These are phyloP conservation scores for Neoboletus subvelutipes DNA, from an alignment of 768 basidiomycete genomes.

Conservation along the genomic window DNA sequence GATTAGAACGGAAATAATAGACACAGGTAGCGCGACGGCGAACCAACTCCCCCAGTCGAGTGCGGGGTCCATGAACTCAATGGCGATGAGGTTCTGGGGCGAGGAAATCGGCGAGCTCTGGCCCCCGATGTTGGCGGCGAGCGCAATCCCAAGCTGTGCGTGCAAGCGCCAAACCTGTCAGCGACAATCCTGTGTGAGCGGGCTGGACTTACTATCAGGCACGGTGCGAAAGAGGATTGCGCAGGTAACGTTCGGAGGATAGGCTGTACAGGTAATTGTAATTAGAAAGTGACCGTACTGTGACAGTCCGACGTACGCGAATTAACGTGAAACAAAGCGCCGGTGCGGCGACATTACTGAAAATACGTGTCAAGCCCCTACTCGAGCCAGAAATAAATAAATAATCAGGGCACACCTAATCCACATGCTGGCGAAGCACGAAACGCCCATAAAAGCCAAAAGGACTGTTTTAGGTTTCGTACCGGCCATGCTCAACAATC, in stretches of 20 bases:
- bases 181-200: background rate
- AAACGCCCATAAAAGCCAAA: conserved; percentile 92
- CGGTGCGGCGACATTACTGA: conserved; percentile 94
- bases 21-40: conserved; percentile 89
- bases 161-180: background rate
- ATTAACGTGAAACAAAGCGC: conserved; percentile 96
- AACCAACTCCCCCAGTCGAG: conserved; percentile 95
- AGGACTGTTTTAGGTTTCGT: conserved; percentile 83
- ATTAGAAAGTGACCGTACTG: background rate
- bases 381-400: background rate
- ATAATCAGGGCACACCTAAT: conserved; percentile 62
- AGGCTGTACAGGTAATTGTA: conserved; percentile 52
- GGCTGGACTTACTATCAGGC: conserved; percentile 71
- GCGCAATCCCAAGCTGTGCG: conserved; percentile 88
- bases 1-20: conserved; percentile 76
- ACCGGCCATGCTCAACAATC: conserved; percentile 88
- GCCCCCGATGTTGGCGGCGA: conserved; percentile 98
- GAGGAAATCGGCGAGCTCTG: conserved; percentile 98
- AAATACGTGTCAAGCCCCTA: conserved; percentile 5
- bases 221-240: conserved; percentile 83
- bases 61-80: conserved; percentile 80
- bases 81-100: conserved; percentile 94
- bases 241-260: conserved; percentile 90
- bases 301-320: conserved; percentile 53
- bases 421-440: conserved; percentile 99